Percentiles rank a stretch among this genome's conserved stretches.
Evolutionary conservation across 768 basidiomycete genomes (phyloP).

Genomic region (Lactifluus subvellereus): DNA sequence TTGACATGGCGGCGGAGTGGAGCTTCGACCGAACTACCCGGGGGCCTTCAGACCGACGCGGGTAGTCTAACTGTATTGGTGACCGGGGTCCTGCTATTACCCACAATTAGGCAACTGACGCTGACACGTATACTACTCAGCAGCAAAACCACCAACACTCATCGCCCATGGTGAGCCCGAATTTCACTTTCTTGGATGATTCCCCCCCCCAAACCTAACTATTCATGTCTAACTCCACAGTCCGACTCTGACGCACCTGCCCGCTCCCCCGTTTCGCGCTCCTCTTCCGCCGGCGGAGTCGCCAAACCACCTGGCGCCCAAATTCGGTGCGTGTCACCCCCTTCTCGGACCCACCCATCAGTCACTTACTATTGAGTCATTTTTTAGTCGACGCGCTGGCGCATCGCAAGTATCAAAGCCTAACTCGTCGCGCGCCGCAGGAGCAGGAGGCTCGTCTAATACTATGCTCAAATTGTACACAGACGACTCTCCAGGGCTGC

Average conservation of each 20-base stretch:
- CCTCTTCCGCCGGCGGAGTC: constrained; percentile 42
- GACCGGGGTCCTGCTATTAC: neutral
- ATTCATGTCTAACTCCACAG: constrained; percentile 33
- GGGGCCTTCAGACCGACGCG: neutral
- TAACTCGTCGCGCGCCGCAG: constrained; percentile 84
- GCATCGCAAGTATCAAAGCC: constrained; percentile 62
- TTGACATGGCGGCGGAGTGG: constrained; percentile 28
- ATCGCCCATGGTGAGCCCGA: constrained; percentile 1
- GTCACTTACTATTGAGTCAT: neutral
- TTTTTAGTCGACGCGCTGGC: constrained; percentile 63
- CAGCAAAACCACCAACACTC: neutral
- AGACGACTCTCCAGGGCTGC: constrained; percentile 92
- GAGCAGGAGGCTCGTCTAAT: constrained; percentile 93
- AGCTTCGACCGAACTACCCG: neutral
- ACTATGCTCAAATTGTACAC: constrained; percentile 99
- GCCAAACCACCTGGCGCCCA: constrained; percentile 75
- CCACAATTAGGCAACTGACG: neutral
- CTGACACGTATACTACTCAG: neutral
- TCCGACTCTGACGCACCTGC: constrained; percentile 73
- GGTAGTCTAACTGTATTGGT: neutral
- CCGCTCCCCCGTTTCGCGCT: constrained; percentile 36
- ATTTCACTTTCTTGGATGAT: neutral
- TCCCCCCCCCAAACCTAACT: neutral
- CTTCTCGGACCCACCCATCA: neutral
- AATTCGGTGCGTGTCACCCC: constrained; percentile 54